Base-by-base conservation (phyloP, 768 basidiomycete genomes). In the Rhodotorula graminis region DNA sequence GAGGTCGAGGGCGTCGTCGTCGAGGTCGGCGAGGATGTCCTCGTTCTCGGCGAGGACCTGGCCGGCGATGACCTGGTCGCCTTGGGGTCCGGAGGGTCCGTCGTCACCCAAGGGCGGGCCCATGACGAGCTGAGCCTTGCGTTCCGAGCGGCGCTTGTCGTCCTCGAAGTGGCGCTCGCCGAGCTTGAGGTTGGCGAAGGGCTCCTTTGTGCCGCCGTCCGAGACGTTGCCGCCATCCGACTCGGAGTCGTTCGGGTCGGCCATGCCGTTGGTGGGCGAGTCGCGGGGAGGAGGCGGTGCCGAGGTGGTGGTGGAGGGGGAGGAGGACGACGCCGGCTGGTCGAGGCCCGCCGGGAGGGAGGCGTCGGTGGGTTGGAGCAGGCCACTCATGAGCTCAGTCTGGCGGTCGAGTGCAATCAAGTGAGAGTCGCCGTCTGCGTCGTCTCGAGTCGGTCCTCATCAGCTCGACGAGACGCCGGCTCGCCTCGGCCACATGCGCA, bases 141-240 rank as follows among this genome's bases (percentile, higher is more conserved):
- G 61, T 6, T 61, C 50, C 11, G 33, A 6, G 2, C 72, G 53
- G 40, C 53, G 56, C 68, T 76, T 76, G 25, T 57, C 44, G 46
- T 76, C 75, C 37, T 76, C 75, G 16, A 70, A 76, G 61, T 65
- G 65, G 10, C 75, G 71, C 42, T 76, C 75, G 71, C 73, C 75
- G 46, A 60, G 57, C 33, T 68, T 68, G 46, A 76, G 66, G 52
- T 64, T 67, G 10, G 61, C 40, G 40, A 76, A 76, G 9, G 68
- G 47, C 25, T 76, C 74, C 31, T 31, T 53, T 15, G 56, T 42
- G 31, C 67, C 74, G 1, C 59, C 67, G 6, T 72, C 74, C 1
- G 65, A 67, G 7, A 68, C 71, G 23, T 64, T 58, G 6, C 37
- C 46, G 58, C 23, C 44, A 27, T 64, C 55, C 21, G 27, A 44